A percentile compares a stretch with the other conserved stretches of the same genome.
phyloP scores from a whole-genome alignment of 176 grass and related monocot genomes.

The Bonia amplexicaulis region DNA sequence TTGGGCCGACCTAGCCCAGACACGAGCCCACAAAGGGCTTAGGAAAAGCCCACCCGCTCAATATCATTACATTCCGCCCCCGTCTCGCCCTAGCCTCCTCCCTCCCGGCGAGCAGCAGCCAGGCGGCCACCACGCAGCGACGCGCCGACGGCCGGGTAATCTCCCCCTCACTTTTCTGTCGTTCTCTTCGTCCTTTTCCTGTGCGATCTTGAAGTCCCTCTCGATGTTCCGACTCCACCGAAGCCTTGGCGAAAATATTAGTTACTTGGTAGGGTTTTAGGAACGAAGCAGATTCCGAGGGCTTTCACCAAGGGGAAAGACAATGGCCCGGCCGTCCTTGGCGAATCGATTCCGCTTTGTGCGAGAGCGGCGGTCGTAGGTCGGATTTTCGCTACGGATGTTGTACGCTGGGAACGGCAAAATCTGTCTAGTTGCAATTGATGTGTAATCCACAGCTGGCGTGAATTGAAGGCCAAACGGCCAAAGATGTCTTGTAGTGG shows the following conservation, averaged over 20 bases:
- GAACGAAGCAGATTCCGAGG: background rate
- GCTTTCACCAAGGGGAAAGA: background rate
- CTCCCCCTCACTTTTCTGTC: background rate
- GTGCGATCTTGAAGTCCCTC: background rate
- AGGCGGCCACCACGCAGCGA: background rate
- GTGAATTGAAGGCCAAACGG: background rate
- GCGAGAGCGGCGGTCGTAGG: background rate
- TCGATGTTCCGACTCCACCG: background rate
- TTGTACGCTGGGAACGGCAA: too few species aligned
- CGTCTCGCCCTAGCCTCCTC: background rate
- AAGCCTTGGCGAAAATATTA: background rate
- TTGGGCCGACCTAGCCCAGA: background rate
- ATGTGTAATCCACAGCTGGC: background rate
- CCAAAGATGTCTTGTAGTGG: background rate
- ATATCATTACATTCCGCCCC: background rate
- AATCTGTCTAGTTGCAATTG: background rate
- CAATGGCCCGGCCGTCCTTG: background rate
- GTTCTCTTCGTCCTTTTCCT: too few species aligned
- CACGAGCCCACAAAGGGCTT: background rate
- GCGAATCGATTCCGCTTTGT: background rate
- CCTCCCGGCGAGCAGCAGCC: background rate
- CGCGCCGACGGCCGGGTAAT: background rate
- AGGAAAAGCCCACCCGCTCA: background rate
- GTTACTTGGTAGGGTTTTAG: background rate
- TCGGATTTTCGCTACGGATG: background rate